Base-by-base conservation (phyloP, 352 stramenopile species). In the Phytopythium ostracodes region DNA sequence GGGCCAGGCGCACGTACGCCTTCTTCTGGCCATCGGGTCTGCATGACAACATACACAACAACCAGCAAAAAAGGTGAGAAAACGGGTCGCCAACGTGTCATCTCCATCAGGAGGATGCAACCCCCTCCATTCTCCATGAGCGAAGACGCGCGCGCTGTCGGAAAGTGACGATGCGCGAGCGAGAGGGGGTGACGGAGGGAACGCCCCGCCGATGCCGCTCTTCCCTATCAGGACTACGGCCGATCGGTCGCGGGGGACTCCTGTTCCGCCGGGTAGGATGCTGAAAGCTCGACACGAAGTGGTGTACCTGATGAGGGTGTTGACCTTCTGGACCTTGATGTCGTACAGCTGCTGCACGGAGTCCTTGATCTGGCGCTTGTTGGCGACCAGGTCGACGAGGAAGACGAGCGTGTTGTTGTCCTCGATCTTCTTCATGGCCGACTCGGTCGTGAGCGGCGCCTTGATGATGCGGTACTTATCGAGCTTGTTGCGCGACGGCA, bases 331-430 rank as follows among this genome's bases (percentile, higher is more conserved):
- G 36, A 88, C 96, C 86, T 99, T 96, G 87, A 99, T 99, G 71
- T 99, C 96, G 92, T 99, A 99, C 51, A 99, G 85, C 75, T 98
- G 91, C 87, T 99, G 98, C 50, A 99, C 96, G 60, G 98, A 97
- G 64, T 98, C 86, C 92, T 99, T 99, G 89, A 99, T 99, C 91
- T 99, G 98, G 67, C 96, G 93, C 95, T 99, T 99, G 93, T 99
- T 99, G 70, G 98, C 88, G 68, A 97, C 94, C 59, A 99, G 88
- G 75, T 99, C 97, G 54, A 99, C 97, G 72, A 99, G 98, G 88
- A 99, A 99, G 67, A 99, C 98, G 71, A 99, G 92, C 71, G 98
- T 99, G 92, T 99, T 99, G 92, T 98, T 98, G 84, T 99, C 97
- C 75, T 99, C 98, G 69, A 99, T 99, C 82, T 99, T 99, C 88